phyloP scores from a whole-genome alignment of 805 yeast genomes.

The Jamesozyma jinghongensis region DNA sequence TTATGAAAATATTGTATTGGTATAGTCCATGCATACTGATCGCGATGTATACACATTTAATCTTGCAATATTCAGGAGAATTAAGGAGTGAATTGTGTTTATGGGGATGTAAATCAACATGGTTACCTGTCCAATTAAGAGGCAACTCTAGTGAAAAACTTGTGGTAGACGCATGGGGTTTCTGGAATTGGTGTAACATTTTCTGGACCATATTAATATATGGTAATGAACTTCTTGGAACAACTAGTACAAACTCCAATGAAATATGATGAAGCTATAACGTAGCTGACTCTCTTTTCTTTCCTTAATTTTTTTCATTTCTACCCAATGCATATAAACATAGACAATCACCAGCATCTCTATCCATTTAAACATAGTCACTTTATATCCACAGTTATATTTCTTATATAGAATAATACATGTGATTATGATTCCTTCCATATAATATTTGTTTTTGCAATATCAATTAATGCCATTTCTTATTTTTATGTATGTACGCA shows the following conservation, averaged over 20 bases:
- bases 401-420: too few species aligned
- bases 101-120: constrained; percentile 36
- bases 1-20: constrained; percentile 59
- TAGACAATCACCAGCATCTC: neutral
- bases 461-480: neutral
- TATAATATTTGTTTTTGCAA: too few species aligned
- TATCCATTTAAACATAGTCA: too few species aligned
- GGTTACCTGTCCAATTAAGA: constrained; percentile 24
- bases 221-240: constrained; percentile 56
- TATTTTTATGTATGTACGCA: neutral
- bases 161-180: constrained; percentile 69
- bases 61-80: constrained; percentile 80
- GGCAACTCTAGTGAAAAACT: constrained; percentile 10
- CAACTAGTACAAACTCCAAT: constrained; percentile 1
- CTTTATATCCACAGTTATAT: too few species aligned
- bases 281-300: too few species aligned
- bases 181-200: constrained; percentile 96
- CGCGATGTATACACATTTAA: constrained; percentile 89
- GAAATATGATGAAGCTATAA: constrained; percentile 1
- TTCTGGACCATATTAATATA: constrained; percentile 71
- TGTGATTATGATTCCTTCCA: neutral
- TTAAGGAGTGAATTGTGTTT: constrained; percentile 52
- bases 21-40: constrained; percentile 91
- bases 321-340: neutral
- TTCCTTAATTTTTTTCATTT: neutral